Percentiles rank a stretch among this genome's conserved stretches.
Conservation (phyloP, 2,329 filamentous ascomycete genomes). For the Penicillium sclerotiorum region DNA sequence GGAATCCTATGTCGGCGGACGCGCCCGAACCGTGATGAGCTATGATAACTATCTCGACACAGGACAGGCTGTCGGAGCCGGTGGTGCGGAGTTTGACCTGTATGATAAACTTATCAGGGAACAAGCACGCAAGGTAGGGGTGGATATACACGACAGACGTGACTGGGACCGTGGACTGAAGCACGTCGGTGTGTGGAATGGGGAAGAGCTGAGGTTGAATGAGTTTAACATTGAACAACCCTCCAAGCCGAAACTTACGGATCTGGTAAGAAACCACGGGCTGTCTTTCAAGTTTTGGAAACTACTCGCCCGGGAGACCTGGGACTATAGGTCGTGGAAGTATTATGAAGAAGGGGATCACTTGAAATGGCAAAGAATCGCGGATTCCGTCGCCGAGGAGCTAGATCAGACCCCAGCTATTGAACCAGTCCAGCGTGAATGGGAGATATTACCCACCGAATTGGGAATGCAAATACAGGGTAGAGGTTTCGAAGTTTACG, state of each 20-base stretch:
- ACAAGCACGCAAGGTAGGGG: background rate
- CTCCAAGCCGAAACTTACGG: background rate
- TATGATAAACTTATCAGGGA: background rate
- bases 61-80: background rate
- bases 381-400: too few relatives aligned
- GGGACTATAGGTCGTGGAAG: background rate
- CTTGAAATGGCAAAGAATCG: background rate
- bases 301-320: background rate
- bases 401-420: background rate
- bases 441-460: background rate
- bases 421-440: background rate
- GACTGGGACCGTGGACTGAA: background rate
- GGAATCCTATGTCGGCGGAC: slow-evolving; percentile 6
- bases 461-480: too few relatives aligned
- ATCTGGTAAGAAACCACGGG: background rate
- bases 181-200: background rate
- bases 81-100: background rate
- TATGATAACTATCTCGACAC: background rate
- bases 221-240: background rate
- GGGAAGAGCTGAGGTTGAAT: background rate
- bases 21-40: background rate
- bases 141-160: background rate
- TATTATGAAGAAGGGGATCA: background rate
- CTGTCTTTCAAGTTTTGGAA: background rate
- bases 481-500: background rate